Conservation (phyloP, 1,284 basidiomycete species). For the Pyrrhoderma noxium region DNA sequence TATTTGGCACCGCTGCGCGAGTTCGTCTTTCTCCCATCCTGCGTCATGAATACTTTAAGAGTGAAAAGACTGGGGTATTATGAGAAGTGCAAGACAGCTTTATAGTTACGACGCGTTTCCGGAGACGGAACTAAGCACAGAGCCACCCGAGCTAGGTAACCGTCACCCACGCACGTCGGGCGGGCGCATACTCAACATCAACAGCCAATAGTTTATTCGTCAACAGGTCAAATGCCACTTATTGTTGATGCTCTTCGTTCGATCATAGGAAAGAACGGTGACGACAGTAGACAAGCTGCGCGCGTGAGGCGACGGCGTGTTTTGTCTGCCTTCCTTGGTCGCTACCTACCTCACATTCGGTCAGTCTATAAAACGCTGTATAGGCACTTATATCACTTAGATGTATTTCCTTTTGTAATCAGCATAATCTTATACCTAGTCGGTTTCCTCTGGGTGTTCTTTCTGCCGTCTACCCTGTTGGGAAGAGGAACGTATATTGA, state of each 20-base stretch:
- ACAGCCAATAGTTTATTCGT: too few relatives aligned
- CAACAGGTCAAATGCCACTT: constrained; percentile 1
- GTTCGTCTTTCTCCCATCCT: constrained; percentile 60
- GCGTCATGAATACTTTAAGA: not conserved
- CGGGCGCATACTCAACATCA: too few relatives aligned
- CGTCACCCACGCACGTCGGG: not conserved
- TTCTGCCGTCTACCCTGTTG: constrained; percentile 59
- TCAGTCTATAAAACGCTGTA: not conserved
- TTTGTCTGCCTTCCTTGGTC: constrained; percentile 8
- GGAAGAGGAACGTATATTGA: constrained; percentile 76
- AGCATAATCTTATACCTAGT: constrained; percentile 51
- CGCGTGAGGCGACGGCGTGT: constrained; percentile 11
- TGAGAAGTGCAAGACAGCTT: constrained; percentile 2
- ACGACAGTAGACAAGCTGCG: constrained; percentile 3
- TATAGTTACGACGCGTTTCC: not conserved
- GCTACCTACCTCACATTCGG: constrained; percentile 12
- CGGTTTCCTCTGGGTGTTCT: constrained; percentile 71
- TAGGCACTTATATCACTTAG: too few relatives aligned
- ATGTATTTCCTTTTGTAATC: not conserved
- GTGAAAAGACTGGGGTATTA: not conserved
- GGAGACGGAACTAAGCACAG: too few relatives aligned
- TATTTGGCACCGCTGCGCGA: constrained; percentile 36
- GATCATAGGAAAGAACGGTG: not conserved
- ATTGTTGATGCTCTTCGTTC: not conserved
- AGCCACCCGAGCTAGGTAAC: not conserved